phyloP scores from a whole-genome alignment of 768 basidiomycete species.

The Amanita pallidorosea region DNA sequence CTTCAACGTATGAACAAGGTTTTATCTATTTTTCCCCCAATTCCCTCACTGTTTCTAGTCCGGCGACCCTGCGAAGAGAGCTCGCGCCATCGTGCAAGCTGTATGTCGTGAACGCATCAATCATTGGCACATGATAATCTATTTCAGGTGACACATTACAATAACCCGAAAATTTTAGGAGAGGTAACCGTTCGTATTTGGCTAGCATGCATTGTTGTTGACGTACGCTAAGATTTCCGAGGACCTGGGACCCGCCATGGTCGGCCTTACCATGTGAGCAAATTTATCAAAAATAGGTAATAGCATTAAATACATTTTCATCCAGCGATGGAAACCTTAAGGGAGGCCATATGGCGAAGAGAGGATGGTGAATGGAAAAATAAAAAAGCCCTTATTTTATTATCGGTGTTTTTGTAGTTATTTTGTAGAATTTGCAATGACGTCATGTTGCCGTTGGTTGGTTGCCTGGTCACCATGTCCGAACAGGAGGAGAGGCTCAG shows the following conservation, averaged over 20 bases:
- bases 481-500: slow-evolving; percentile 8
- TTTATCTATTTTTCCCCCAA: neutral
- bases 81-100: slow-evolving; percentile 93
- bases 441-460: neutral
- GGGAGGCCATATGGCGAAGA: slow-evolving; percentile 58
- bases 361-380: slow-evolving; percentile 43
- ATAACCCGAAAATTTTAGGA: slow-evolving; percentile 78
- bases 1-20: slow-evolving; percentile 58
- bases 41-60: slow-evolving; percentile 36
- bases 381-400: too few species aligned
- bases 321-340: slow-evolving; percentile 53
- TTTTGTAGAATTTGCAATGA: neutral
- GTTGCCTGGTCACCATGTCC: neutral
- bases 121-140: slow-evolving; percentile 4
- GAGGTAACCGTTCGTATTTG: slow-evolving; percentile 38
- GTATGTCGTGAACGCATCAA: slow-evolving; percentile 27
- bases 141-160: slow-evolving; percentile 81
- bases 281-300: neutral
- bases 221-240: slow-evolving; percentile 49
- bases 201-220: slow-evolving; percentile 3
- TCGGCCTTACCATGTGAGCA: slow-evolving; percentile 81
- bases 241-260: slow-evolving; percentile 86
- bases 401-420: too few species aligned
- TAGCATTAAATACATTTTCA: neutral
- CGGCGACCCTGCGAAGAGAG: slow-evolving; percentile 87